A percentile compares a stretch with the other conserved stretches of the same genome.
Evolutionary conservation across 129 eudicot genomes (phyloP).

Genomic region (Tanacetum coccineum): DNA sequence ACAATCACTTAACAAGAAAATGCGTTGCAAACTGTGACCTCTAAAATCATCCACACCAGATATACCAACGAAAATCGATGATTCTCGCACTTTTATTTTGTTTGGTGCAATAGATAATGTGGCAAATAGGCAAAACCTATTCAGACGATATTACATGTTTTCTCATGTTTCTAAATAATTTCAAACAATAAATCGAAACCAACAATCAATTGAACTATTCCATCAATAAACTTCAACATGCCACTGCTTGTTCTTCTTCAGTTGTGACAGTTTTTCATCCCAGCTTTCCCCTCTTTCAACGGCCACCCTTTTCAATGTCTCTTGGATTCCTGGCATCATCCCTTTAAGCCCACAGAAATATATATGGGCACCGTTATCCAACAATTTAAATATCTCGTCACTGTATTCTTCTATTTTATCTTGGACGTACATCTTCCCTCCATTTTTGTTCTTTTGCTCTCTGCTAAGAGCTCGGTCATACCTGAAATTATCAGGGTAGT

Average conservation of each 20-base stretch:
- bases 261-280: conserved; percentile 76
- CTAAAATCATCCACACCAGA: background rate
- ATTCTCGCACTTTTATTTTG: conserved; percentile 9
- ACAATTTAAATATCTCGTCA: conserved; percentile 71
- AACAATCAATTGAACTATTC: background rate
- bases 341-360: conserved; percentile 98
- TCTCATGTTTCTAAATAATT: conserved; percentile 14
- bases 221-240: conserved; percentile 93
- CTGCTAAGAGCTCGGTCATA: conserved; percentile 89
- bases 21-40: too few relatives aligned
- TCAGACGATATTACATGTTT: conserved; percentile 18
- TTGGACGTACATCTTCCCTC: conserved; percentile 98
- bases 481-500: conserved; percentile 80
- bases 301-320: conserved; percentile 85
- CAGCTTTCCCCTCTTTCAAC: conserved; percentile 89
- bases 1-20: too few relatives aligned
- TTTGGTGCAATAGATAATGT: conserved; percentile 15
- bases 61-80: conserved; percentile 4
- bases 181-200: conserved; percentile 9
- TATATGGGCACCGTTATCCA: conserved; percentile 90
- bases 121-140: background rate
- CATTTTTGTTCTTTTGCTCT: conserved; percentile 81
- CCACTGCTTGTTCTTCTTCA: conserved; percentile 98
- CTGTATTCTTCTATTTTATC: conserved; percentile 97
- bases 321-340: conserved; percentile 99